Evolutionary conservation across 768 basidiomycete species (phyloP), one percentile per base, ranked within the genome.

Genomic region (Pisolithus marmoratus): DNA sequence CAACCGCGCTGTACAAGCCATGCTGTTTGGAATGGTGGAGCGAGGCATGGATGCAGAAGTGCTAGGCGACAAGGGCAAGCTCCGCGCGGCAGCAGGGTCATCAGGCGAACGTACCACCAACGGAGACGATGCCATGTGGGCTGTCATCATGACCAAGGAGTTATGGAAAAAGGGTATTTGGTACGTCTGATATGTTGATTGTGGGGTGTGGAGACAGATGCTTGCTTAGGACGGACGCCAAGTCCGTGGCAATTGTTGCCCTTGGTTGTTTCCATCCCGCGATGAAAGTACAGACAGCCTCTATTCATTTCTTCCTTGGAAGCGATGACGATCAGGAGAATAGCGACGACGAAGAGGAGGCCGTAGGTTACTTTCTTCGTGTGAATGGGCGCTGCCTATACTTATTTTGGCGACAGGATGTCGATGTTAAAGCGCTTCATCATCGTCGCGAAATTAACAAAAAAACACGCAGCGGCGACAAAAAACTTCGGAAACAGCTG

Each of bases 251-350:
- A 7, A 94, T 99, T 63, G 79, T 95, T 58, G 83, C 91, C 0
- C 75, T 91, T 38, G 95, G 91, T 6, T 95, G 93, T 67, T 90
- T 93, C 64, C 95, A 99, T 66, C 94, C 96, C 22, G 81, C 86
- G 38, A 76, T 85, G 49, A 98, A 98, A 70, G 96, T 98, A 0
- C 94, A 97, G 66, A 91, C 83, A 54, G 93, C 93, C 2, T 90
- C 94, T 1, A 71, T 94, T 15, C 93, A 97, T 71, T 99, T 97
- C 74, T 99, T 98, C 76, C 81, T 99, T n/a, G 91, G 91, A 5
- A 82, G 79, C 51, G 90, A 91, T 40, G 84, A 91, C 20, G 84
- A 85, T 19, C 77, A 78, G 49, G 84, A 83, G 38, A 83, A 87
- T 53, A 84, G 81, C 41, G 85, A 85, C 42, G 81, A 85, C 1